phyloP scores from a whole-genome alignment of 2,329 filamentous ascomycete species.

The Coniochaeta prunicola region DNA sequence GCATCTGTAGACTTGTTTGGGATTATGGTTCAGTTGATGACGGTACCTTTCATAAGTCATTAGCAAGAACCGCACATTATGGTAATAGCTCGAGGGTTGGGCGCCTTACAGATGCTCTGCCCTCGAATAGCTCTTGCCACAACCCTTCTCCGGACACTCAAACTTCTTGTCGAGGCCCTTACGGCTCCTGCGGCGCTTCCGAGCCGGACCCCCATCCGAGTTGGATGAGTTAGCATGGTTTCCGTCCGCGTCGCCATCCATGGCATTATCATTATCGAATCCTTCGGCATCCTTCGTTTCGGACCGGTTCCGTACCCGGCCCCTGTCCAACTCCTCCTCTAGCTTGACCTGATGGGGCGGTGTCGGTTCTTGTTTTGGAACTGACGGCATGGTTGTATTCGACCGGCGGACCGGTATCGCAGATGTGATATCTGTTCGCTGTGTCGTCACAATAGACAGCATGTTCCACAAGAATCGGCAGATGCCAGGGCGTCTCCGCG shows the following conservation, averaged over 20 bases:
- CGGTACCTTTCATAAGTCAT: slow-evolving; percentile 50
- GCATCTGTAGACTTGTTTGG: slow-evolving; percentile 91
- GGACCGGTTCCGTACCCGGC: slow-evolving; percentile 33
- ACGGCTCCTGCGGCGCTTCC: slow-evolving; percentile 63
- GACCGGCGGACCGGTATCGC: slow-evolving; percentile 30
- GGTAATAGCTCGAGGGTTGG: neutral
- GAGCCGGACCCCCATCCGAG: slow-evolving; percentile 44
- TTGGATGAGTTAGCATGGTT: slow-evolving; percentile 42
- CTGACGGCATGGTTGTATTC: slow-evolving; percentile 30
- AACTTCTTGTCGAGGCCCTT: slow-evolving; percentile 78
- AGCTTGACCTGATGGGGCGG: slow-evolving; percentile 31
- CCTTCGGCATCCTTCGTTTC: slow-evolving; percentile 31
- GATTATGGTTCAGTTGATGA: slow-evolving; percentile 91
- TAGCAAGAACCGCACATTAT: neutral
- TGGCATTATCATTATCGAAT: slow-evolving; percentile 31
- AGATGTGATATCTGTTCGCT: slow-evolving; percentile 29
- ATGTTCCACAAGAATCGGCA: slow-evolving; percentile 21
- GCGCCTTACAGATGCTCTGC: slow-evolving; percentile 80
- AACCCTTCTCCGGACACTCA: slow-evolving; percentile 77
- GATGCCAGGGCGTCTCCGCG: neutral
- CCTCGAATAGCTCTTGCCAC: slow-evolving; percentile 92
- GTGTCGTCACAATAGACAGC: slow-evolving; percentile 33
- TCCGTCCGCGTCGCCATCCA: slow-evolving; percentile 26
- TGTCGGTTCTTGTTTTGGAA: slow-evolving; percentile 30
- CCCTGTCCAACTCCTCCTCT: slow-evolving; percentile 31